These are phyloP conservation scores for Plenodomus lindquistii DNA, from an alignment of 2,329 filamentous ascomycete genomes.

Conservation along the genomic window DNA sequence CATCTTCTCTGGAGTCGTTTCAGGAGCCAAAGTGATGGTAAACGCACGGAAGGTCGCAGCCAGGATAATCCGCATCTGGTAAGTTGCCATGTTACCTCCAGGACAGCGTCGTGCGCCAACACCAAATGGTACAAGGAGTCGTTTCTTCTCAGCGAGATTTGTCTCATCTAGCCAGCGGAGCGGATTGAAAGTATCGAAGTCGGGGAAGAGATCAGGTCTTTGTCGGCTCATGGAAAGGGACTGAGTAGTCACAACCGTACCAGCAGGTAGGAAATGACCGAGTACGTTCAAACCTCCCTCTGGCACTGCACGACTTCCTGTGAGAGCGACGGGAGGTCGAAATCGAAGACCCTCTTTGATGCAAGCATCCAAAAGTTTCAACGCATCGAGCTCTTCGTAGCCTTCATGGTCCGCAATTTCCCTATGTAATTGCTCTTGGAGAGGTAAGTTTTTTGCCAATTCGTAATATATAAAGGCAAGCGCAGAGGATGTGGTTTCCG, in stretches of 20 bases:
- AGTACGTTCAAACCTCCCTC: constrained; percentile 17
- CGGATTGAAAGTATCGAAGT: constrained; percentile 22
- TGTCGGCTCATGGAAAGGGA: constrained; percentile 24
- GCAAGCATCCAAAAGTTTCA: constrained; percentile 21
- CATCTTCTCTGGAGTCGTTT: constrained; percentile 24
- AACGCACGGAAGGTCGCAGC: constrained; percentile 20
- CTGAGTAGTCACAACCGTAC: constrained; percentile 20
- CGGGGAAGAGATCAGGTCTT: constrained; percentile 22
- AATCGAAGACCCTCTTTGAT: constrained; percentile 27
- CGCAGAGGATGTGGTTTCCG: constrained; percentile 23
- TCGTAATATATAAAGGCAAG: constrained; percentile 26
- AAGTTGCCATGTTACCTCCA: constrained; percentile 25
- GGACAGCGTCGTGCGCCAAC: constrained; percentile 23
- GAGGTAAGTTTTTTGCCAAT: constrained; percentile 17
- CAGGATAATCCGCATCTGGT: constrained; percentile 24
- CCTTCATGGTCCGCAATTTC: constrained; percentile 19
- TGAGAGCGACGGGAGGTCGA: constrained; percentile 23
- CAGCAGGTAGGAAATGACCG: constrained; percentile 17
- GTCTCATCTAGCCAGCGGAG: constrained; percentile 20
- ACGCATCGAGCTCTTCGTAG: constrained; percentile 20
- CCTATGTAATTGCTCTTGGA: constrained; percentile 15
- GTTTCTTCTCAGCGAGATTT: constrained; percentile 14
- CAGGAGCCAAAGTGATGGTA: constrained; percentile 15
- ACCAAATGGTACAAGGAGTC: constrained; percentile 20
- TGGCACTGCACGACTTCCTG: constrained; percentile 21